Percentiles rank a stretch among this genome's conserved stretches.
These are phyloP conservation scores for Mesembryanthemum crystallinum DNA, from an alignment of 148 eudicot species.

Conservation along the genomic window DNA sequence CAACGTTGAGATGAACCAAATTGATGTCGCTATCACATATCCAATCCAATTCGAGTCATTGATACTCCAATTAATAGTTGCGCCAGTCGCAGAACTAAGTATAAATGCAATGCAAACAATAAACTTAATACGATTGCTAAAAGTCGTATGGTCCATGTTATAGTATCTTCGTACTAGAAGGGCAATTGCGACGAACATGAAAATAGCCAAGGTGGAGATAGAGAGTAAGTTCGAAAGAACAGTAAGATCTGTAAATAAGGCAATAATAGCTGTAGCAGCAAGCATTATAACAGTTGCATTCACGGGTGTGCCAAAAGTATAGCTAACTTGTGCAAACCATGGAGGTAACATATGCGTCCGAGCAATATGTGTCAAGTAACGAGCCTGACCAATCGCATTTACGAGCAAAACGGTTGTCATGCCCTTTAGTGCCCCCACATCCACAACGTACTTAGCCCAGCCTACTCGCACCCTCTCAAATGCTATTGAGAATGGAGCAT, in stretches of 20 bases:
- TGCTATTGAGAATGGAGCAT: conserved; percentile 46
- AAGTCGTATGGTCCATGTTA: conserved; percentile 32
- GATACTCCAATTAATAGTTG: too few species aligned
- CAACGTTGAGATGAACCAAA: conserved; percentile 45
- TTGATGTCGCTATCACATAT: conserved; percentile 40
- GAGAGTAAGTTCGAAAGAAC: conserved; percentile 50
- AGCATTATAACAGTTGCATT: conserved; percentile 44
- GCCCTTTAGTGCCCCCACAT: conserved; percentile 43
- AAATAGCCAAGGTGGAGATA: conserved; percentile 42
- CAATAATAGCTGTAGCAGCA: conserved; percentile 21
- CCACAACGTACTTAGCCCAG: conserved; percentile 53
- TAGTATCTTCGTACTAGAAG: conserved; percentile 47
- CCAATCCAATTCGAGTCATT: conserved; percentile 32
- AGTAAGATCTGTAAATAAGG: conserved; percentile 35
- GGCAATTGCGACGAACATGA: conserved; percentile 41
- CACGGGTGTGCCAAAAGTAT: conserved; percentile 38
- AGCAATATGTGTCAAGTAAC: conserved; percentile 51
- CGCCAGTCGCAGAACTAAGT: conserved; percentile 35
- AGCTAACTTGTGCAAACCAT: conserved; percentile 29
- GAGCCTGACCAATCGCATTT: conserved; percentile 37
- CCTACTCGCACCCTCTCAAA: conserved; percentile 36
- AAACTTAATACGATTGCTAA: conserved; percentile 34
- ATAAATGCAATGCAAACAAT: conserved; percentile 33
- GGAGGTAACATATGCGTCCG: conserved; percentile 53
- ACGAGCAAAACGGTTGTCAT: conserved; percentile 48